Base-by-base conservation (phyloP, 768 basidiomycete species). In the Lentinula detonsa region DNA sequence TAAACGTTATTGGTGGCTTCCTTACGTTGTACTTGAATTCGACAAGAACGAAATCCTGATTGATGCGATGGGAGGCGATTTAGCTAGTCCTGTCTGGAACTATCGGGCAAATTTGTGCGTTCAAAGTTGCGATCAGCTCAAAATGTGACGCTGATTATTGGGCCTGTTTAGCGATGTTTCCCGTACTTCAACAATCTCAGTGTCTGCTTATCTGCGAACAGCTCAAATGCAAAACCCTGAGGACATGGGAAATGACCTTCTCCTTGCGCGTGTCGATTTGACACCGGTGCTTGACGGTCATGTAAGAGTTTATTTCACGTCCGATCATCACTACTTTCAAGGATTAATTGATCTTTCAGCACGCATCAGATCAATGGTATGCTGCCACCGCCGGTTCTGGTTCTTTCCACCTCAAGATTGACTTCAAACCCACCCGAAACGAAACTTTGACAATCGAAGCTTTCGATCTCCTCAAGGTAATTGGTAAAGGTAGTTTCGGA, bases 11-110 rank as follows among this genome's bases (percentile, higher is more conserved):
- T 94, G 93, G 93, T 95, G 91, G 91, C 82, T 99, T 39, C 97
- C 97, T 33, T 98, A 91, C 67, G 91, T 98, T 71, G 97, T 98
- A 45, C 87, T 99, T 66, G 95, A 98, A 75, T 96, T 95, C 78
- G 91, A 94, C 77, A 94, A 93, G 81, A 98, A 98, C 74, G 95
- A 98, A 73, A 87, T 98, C 67, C 77, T 99, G 65, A 88, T 98
- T 60, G 96, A 98, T 76, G 95, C 95, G 10, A 82, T 98, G 68
- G 95, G 92, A 8, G 97, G 96, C n/a, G 93, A 98, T 73, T 82
- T 98, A 54, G 69, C 84, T 11, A 86, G 81, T 66, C 97, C 97
- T 3, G 83, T 92, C 54, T 99, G 97, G 96, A 94, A 95, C 76
- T 98, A 95, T 69, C 85, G 90, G 42, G 92, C 97, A 34, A 86